Conservation (phyloP, 441 rosid species). For the Adansonia madagascariensis region DNA sequence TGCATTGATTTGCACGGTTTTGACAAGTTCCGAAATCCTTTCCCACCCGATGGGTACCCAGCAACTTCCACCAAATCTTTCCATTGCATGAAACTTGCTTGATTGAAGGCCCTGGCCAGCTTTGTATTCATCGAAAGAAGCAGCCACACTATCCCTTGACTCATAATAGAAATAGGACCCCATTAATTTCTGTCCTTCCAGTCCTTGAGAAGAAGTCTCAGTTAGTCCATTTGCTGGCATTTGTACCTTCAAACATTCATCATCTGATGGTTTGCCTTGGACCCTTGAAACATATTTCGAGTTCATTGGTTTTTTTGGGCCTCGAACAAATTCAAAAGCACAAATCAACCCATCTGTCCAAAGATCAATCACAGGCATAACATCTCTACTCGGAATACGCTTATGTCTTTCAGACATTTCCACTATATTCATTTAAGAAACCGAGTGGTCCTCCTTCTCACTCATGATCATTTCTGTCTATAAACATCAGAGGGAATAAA, state of each 20-base stretch:
- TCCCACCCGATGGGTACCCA: slow-evolving; percentile 96
- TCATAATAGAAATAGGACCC: slow-evolving; percentile 24
- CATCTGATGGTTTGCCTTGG: slow-evolving; percentile 25
- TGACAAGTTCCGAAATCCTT: slow-evolving; percentile 74
- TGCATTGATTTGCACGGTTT: slow-evolving; percentile 65
- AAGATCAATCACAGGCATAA: slow-evolving; percentile 52
- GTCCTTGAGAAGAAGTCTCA: slow-evolving; percentile 37
- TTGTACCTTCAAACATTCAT: slow-evolving; percentile 36
- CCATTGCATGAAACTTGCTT: slow-evolving; percentile 40
- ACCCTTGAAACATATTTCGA: slow-evolving; percentile 40
- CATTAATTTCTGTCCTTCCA: slow-evolving; percentile 32
- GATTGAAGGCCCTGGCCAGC: slow-evolving; percentile 40
- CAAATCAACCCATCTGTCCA: slow-evolving; percentile 92
- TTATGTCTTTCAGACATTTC: slow-evolving; percentile 43
- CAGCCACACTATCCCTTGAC: slow-evolving; percentile 36
- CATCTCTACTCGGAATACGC: slow-evolving; percentile 40
- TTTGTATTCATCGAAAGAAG: slow-evolving; percentile 43
- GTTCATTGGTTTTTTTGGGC: slow-evolving; percentile 41
- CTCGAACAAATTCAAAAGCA: slow-evolving; percentile 74
- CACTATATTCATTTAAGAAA: slow-evolving; percentile 29
- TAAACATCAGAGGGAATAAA: neutral
- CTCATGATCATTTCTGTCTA: slow-evolving; percentile 26
- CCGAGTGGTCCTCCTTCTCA: slow-evolving; percentile 30
- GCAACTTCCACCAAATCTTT: slow-evolving; percentile 60
- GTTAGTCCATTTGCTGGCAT: slow-evolving; percentile 36